phyloP scores from a whole-genome alignment of 306 rosid species.

The Inga leiocalycina region DNA sequence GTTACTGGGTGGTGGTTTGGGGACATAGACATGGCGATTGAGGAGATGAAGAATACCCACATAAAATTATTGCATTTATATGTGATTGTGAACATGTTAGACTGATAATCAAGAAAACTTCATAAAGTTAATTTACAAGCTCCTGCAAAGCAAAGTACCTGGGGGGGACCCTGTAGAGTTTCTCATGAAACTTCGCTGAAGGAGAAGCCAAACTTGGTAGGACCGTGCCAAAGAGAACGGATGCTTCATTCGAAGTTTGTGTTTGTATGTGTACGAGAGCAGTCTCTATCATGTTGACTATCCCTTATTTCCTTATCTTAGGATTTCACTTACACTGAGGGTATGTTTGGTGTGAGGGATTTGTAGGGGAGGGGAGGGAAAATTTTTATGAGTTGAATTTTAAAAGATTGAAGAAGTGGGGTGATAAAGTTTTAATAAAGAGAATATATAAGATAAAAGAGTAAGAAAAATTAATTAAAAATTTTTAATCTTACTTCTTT shows the following conservation, averaged over 20 bases:
- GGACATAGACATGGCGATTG: constrained; percentile 36
- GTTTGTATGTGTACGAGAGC: background rate
- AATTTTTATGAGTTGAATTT: too few species aligned
- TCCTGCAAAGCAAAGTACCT: background rate
- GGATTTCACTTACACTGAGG: too few species aligned
- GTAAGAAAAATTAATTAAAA: too few species aligned
- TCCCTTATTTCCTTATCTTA: too few species aligned
- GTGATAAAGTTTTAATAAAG: too few species aligned
- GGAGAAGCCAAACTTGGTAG: constrained; percentile 40
- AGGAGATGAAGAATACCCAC: background rate
- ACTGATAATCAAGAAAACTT: background rate
- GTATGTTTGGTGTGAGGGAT: too few species aligned
- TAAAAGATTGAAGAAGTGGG: too few species aligned
- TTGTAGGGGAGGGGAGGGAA: too few species aligned
- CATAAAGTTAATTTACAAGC: constrained; percentile 18
- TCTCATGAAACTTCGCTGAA: constrained; percentile 47
- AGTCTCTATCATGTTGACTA: background rate
- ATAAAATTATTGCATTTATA: background rate
- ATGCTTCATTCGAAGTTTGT: constrained; percentile 6
- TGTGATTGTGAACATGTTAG: background rate
- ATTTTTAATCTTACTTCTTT: too few species aligned
- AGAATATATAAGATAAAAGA: too few species aligned
- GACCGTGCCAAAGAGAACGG: constrained; percentile 11
- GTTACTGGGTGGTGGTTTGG: constrained; percentile 13
- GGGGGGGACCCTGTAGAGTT: constrained; percentile 26